Conservation (phyloP, 2,329 filamentous ascomycete genomes). For the Colletotrichum euphorbiae region DNA sequence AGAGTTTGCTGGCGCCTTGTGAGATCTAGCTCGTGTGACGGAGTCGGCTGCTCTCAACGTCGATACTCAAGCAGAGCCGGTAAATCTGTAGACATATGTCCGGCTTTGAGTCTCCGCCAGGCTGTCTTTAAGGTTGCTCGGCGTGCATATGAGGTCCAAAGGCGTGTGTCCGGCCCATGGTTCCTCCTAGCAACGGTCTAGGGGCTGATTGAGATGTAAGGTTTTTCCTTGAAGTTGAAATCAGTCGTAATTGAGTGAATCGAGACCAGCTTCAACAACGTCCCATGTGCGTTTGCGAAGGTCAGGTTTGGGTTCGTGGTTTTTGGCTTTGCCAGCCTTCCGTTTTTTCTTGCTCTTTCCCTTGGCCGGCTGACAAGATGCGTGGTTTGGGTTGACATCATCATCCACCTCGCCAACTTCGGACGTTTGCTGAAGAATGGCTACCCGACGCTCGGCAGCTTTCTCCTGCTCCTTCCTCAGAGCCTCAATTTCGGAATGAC, state of each 20-base stretch:
- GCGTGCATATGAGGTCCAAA: constrained; percentile 54
- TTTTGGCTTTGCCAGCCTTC: constrained; percentile 52
- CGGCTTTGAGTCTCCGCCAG: constrained; percentile 41
- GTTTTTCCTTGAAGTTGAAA: neutral
- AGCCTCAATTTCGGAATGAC: constrained; percentile 85
- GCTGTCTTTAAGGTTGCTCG: constrained; percentile 56
- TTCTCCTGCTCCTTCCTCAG: constrained; percentile 60
- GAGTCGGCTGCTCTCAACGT: constrained; percentile 23
- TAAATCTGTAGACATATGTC: constrained; percentile 5
- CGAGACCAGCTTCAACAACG: constrained; percentile 70
- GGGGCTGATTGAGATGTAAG: neutral
- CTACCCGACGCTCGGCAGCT: constrained; percentile 41
- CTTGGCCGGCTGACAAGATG: constrained; percentile 31
- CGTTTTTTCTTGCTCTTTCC: constrained; percentile 53
- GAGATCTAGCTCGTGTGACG: constrained; percentile 23
- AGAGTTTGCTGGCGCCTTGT: neutral
- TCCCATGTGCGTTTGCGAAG: constrained; percentile 76
- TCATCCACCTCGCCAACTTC: constrained; percentile 50
- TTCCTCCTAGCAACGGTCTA: constrained; percentile 21
- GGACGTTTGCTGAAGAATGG: neutral
- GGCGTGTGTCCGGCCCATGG: neutral
- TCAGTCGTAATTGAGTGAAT: constrained; percentile 69
- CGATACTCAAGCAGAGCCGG: neutral
- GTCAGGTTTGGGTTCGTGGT: constrained; percentile 66
- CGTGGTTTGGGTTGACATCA: constrained; percentile 39